Evolutionary conservation across 139 green algal genomes (phyloP).

Genomic region (Coccomyxa sp.): DNA sequence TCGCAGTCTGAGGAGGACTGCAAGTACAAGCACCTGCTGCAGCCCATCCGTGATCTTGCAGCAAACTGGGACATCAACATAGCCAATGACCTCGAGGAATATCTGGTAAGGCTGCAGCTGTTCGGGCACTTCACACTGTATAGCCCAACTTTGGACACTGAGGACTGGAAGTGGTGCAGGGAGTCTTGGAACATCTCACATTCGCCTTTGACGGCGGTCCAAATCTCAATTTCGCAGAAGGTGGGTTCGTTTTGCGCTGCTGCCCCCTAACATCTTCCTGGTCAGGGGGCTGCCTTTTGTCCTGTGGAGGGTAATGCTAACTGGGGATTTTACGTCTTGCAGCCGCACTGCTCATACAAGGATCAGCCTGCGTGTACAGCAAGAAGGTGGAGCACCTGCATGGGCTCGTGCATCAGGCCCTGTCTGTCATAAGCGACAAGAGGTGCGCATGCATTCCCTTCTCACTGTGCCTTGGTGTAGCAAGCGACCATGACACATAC

Average conservation of each 20-base stretch:
- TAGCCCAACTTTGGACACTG: background rate
- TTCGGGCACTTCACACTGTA: background rate
- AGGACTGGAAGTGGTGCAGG: conserved; percentile 16
- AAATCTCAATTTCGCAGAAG: conserved; percentile 79
- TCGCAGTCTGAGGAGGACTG: conserved; percentile 46
- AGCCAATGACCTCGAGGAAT: conserved; percentile 80
- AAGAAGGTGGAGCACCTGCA: conserved; percentile 89
- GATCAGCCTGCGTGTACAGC: conserved; percentile 75
- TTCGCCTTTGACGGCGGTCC: conserved; percentile 66
- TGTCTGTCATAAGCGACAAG: conserved; percentile 42
- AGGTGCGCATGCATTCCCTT: conserved; percentile 9
- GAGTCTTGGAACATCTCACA: conserved; percentile 61
- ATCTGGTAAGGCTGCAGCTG: conserved; percentile 48
- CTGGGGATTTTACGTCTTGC: conserved; percentile 12
- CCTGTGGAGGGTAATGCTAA: too few species aligned
- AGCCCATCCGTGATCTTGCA: conserved; percentile 79
- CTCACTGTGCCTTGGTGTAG: background rate
- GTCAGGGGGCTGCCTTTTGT: too few species aligned
- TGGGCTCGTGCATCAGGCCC: conserved; percentile 68
- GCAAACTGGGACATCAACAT: conserved; percentile 86
- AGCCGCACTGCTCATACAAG: conserved; percentile 63
- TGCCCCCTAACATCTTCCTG: too few species aligned
- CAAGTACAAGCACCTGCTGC: conserved; percentile 65
- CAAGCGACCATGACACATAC: too few species aligned
- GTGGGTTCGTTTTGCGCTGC: too few species aligned